Evolutionary conservation across 371 early-diverging fungal genomes (phyloP).

Genomic region (Entomophthora muscae): DNA sequence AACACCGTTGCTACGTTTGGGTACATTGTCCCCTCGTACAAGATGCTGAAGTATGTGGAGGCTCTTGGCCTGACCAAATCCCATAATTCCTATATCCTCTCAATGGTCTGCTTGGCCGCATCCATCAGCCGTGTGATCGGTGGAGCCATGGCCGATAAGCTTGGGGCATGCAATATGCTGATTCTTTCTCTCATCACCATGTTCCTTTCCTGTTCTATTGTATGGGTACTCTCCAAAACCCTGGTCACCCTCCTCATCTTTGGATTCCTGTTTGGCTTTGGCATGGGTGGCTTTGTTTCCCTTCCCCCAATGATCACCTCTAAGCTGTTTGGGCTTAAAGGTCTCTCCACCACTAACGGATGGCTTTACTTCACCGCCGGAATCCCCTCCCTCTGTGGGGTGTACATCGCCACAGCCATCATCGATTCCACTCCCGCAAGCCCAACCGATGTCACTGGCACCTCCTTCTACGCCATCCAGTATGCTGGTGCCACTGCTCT

Average conservation of each 20-base stretch:
- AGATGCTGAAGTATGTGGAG: not conserved
- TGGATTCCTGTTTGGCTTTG: slow-evolving; percentile 29
- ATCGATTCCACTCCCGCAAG: slow-evolving; percentile 12
- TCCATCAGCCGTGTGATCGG: slow-evolving; percentile 42
- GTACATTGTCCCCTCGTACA: slow-evolving; percentile 7
- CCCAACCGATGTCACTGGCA: not conserved
- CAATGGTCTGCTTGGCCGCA: slow-evolving; percentile 28
- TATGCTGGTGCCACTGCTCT: slow-evolving; percentile 1
- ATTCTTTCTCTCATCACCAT: slow-evolving; percentile 22
- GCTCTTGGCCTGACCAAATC: slow-evolving; percentile 14
- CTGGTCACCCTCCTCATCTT: slow-evolving; percentile 24
- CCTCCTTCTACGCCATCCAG: not conserved
- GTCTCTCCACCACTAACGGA: not conserved
- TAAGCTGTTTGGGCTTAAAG: slow-evolving; percentile 14
- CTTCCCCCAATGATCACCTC: slow-evolving; percentile 24
- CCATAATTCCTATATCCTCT: slow-evolving; percentile 26
- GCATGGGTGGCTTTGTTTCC: slow-evolving; percentile 27
- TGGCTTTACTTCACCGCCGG: not conserved
- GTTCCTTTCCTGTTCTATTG: slow-evolving; percentile 24
- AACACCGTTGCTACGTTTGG: slow-evolving; percentile 4
- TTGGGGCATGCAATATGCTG: slow-evolving; percentile 39
- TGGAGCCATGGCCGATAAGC: slow-evolving; percentile 34
- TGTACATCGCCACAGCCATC: slow-evolving; percentile 23
- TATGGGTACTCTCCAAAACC: slow-evolving; percentile 41
- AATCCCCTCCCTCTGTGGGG: slow-evolving; percentile 1